phyloP scores from a whole-genome alignment of 1,284 basidiomycete species.

The Cutaneotrichosporon sp. region DNA sequence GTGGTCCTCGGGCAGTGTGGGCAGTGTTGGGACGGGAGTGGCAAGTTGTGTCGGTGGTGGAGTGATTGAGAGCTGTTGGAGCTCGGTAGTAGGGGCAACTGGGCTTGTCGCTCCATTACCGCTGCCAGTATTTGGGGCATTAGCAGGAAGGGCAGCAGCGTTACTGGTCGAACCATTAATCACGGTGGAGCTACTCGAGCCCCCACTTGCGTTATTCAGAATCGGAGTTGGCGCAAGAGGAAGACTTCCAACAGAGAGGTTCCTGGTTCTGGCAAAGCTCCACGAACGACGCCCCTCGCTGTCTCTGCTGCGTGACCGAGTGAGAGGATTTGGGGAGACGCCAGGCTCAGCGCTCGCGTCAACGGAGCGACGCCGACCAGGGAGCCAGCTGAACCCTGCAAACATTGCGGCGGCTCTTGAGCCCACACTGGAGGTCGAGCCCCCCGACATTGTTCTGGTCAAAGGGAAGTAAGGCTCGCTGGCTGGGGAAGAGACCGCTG shows the following conservation, averaged over 20 bases:
- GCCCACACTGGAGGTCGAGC: neutral
- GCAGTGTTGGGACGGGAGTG: neutral
- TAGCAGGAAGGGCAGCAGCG: too few species aligned
- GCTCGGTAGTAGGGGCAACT: neutral
- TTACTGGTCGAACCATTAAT: too few species aligned
- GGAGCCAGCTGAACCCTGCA: neutral
- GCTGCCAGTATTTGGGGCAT: too few species aligned
- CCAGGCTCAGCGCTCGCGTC: neutral
- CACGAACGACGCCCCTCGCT: neutral
- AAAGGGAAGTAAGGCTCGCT: neutral
- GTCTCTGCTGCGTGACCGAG: neutral
- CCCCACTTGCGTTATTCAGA: too few species aligned
- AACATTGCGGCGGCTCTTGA: neutral
- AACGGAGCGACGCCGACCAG: neutral
- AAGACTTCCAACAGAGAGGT: too few species aligned
- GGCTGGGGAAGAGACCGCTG: neutral
- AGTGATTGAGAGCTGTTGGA: neutral
- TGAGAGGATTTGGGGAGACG: neutral
- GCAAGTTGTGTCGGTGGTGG: neutral
- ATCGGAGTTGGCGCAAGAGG: too few species aligned
- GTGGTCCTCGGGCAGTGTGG: constrained; percentile 8
- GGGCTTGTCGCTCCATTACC: neutral
- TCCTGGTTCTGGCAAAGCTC: too few species aligned
- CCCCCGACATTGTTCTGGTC: neutral
- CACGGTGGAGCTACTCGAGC: too few species aligned